These are phyloP conservation scores for Ramularia endophylla DNA, from an alignment of 2,329 filamentous ascomycete species.

Conservation along the genomic window DNA sequence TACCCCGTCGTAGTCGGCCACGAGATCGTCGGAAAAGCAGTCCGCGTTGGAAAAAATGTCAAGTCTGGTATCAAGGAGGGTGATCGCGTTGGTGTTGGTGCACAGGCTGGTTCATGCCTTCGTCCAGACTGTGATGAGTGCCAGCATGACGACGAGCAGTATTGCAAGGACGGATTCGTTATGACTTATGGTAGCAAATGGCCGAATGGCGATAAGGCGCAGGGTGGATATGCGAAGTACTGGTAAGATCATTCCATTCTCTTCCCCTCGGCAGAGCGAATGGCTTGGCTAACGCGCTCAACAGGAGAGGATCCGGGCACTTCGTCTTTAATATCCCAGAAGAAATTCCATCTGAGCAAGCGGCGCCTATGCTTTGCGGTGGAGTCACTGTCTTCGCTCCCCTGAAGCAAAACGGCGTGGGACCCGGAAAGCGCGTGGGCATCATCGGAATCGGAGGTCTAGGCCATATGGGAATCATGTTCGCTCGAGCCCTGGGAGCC, in stretches of 20 bases:
- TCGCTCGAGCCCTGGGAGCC: conserved; percentile 63
- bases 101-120: conserved; percentile 45
- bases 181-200: conserved; percentile 24
- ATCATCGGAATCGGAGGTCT: conserved; percentile 63
- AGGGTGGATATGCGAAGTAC: conserved; percentile 56
- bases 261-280: too few species aligned
- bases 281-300: too few species aligned
- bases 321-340: conserved; percentile 55
- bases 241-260: conserved; percentile 38
- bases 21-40: conserved; percentile 31
- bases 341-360: conserved; percentile 41
- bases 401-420: conserved; percentile 59
- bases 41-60: conserved; percentile 28
- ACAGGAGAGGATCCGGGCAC: conserved; percentile 26
- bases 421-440: conserved; percentile 64
- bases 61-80: conserved; percentile 30
- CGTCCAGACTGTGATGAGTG: conserved; percentile 49
- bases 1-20: conserved; percentile 29
- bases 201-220: conserved; percentile 39
- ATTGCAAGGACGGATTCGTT: conserved; percentile 33
- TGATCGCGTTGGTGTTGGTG: conserved; percentile 47
- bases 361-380: conserved; percentile 68
- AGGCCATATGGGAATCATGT: conserved; percentile 63
- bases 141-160: conserved; percentile 37
- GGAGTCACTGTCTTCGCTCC: conserved; percentile 70